Percentiles rank a stretch among this genome's conserved stretches.
phyloP scores from a whole-genome alignment of 78 protist species.

The Dictyostelium purpureum region DNA sequence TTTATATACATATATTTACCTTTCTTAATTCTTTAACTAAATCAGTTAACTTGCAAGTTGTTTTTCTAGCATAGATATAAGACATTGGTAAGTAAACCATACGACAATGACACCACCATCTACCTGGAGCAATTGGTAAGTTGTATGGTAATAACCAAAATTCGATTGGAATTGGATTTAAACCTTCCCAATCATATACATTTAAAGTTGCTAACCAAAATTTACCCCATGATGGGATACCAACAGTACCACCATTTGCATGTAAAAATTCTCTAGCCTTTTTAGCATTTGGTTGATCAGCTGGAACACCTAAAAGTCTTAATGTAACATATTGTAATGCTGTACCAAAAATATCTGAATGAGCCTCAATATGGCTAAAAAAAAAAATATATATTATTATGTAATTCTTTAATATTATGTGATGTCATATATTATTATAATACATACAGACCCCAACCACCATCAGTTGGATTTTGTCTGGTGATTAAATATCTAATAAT shows the following conservation, averaged over 20 bases:
- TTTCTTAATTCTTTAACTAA: conserved; percentile 49
- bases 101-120: conserved; percentile 95
- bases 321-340: conserved; percentile 87
- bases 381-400: neutral
- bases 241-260: conserved; percentile 83
- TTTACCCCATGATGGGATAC: conserved; percentile 96
- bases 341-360: conserved; percentile 94
- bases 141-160: conserved; percentile 91
- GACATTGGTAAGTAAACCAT: conserved; percentile 96
- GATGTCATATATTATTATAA: neutral
- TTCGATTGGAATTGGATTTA: conserved; percentile 91
- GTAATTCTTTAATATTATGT: neutral
- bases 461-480: conserved; percentile 85
- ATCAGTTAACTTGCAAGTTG: neutral
- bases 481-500: conserved; percentile 87
- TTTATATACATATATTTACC: neutral
- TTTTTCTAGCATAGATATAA: conserved; percentile 87
- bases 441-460: conserved; percentile 92
- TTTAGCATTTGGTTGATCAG: conserved; percentile 24
- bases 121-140: conserved; percentile 87
- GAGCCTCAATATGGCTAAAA: conserved; percentile 85
- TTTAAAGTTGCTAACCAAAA: conserved; percentile 89
- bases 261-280: conserved; percentile 79
- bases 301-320: conserved; percentile 89
- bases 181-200: conserved; percentile 87